Conservation (phyloP, 2,329 filamentous ascomycete species). For the Pseudofabraea citricarpa region DNA sequence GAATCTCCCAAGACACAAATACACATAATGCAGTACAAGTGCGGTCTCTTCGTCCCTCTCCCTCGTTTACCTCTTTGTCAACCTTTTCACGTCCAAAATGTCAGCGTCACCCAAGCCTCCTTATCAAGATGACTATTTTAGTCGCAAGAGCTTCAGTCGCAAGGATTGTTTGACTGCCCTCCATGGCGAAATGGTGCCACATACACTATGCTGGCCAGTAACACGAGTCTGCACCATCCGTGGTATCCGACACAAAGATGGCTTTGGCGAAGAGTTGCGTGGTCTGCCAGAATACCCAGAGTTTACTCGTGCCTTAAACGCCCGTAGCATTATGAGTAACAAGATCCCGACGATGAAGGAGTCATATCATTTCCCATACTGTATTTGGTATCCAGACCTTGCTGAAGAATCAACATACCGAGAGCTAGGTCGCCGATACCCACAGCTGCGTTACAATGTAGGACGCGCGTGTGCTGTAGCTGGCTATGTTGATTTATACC, state of each 20-base stretch:
- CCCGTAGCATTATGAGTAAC: conserved; percentile 33
- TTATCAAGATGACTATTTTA: not conserved
- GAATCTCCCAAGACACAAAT: too few relatives aligned
- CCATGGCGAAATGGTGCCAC: not conserved
- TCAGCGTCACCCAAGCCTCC: too few relatives aligned
- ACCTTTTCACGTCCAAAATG: too few relatives aligned
- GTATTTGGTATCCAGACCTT: conserved; percentile 36
- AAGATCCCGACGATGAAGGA: conserved; percentile 24
- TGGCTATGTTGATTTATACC: conserved; percentile 31
- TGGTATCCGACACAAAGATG: conserved; percentile 7
- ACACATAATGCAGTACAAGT: too few relatives aligned
- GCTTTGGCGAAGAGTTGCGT: too few relatives aligned
- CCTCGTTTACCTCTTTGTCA: too few relatives aligned
- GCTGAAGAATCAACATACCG: conserved; percentile 33
- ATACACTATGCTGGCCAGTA: not conserved
- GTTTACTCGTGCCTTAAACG: conserved; percentile 23
- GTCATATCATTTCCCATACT: conserved; percentile 30
- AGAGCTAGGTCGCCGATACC: conserved; percentile 26
- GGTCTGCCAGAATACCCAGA: conserved; percentile 3
- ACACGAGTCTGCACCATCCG: conserved; percentile 3
- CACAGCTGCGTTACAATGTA: conserved; percentile 32
- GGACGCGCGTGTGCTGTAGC: conserved; percentile 35
- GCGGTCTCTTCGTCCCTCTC: too few relatives aligned
- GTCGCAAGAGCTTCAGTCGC: not conserved
- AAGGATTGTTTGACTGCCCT: not conserved